Conservation (phyloP, 2,329 filamentous ascomycete species). For the Colletotrichum lentis region DNA sequence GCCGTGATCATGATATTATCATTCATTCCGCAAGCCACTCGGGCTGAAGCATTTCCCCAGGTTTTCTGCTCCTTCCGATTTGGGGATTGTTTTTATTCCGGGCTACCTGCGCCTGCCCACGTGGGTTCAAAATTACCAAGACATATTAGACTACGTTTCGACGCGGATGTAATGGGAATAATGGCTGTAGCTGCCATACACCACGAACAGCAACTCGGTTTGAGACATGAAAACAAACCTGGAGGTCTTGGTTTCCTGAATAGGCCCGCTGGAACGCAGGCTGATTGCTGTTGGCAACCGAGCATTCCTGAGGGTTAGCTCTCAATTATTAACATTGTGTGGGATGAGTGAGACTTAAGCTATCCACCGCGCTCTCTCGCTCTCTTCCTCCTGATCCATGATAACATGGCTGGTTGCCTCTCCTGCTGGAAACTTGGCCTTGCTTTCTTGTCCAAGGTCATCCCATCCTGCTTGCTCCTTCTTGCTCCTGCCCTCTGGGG, state of each 20-base stretch:
- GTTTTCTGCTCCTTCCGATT: not conserved
- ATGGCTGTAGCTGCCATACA: not conserved
- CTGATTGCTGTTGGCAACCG: conserved; percentile 31
- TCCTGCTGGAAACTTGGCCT: not conserved
- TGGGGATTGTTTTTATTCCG: not conserved
- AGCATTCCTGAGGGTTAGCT: conserved; percentile 13
- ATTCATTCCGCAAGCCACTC: not conserved
- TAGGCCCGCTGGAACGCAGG: conserved; percentile 7
- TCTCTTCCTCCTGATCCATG: too few species aligned
- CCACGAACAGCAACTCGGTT: not conserved
- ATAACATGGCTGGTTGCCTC: too few species aligned
- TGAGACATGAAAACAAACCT: conserved; percentile 22
- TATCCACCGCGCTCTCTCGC: too few species aligned
- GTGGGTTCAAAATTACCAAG: not conserved
- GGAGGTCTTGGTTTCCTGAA: not conserved
- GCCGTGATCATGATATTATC: too few species aligned
- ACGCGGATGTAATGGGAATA: too few species aligned
- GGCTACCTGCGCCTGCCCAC: not conserved
- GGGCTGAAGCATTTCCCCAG: not conserved
- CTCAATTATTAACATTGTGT: not conserved
- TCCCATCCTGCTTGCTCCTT: not conserved
- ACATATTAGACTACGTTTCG: not conserved
- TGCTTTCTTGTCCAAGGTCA: not conserved
- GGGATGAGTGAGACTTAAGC: not conserved
- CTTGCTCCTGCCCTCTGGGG: not conserved